Evolutionary conservation across 78 protist species (phyloP).

Genomic region (Dictyostelium brefeldianum): DNA sequence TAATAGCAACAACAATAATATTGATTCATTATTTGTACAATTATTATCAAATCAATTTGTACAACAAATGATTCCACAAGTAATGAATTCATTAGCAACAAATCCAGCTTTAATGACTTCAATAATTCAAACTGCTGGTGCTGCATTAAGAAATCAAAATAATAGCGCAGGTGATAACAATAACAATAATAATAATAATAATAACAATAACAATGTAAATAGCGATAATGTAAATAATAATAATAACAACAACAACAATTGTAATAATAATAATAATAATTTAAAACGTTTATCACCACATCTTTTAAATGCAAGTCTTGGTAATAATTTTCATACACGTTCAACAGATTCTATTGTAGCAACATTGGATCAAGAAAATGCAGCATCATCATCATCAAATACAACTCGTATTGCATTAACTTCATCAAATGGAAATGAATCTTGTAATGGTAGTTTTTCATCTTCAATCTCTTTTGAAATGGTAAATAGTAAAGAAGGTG

Average conservation of each 20-base stretch:
- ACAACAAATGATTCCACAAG: constrained; percentile 82
- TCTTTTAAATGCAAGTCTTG: constrained; percentile 4
- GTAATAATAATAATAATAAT: background rate
- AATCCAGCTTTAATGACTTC: constrained; percentile 76
- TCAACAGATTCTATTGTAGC: constrained; percentile 49
- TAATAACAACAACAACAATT: background rate
- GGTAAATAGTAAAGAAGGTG: background rate
- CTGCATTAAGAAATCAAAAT: constrained; percentile 27
- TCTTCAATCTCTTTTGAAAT: constrained; percentile 17
- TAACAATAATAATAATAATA: background rate
- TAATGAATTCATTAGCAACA: constrained; percentile 58
- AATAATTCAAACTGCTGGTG: constrained; percentile 60
- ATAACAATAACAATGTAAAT: background rate
- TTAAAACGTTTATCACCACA: constrained; percentile 16
- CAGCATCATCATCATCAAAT: background rate
- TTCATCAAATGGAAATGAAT: constrained; percentile 11
- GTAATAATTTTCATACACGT: constrained; percentile 53
- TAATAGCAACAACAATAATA: background rate
- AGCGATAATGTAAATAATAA: background rate
- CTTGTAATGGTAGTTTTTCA: constrained; percentile 25
- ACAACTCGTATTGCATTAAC: background rate
- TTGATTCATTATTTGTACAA: constrained; percentile 57
- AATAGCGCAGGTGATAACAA: background rate
- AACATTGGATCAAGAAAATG: background rate
- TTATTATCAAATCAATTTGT: constrained; percentile 61